Conservation (phyloP, 2,329 filamentous ascomycete species). For the Plectosphaerella plurivora region DNA sequence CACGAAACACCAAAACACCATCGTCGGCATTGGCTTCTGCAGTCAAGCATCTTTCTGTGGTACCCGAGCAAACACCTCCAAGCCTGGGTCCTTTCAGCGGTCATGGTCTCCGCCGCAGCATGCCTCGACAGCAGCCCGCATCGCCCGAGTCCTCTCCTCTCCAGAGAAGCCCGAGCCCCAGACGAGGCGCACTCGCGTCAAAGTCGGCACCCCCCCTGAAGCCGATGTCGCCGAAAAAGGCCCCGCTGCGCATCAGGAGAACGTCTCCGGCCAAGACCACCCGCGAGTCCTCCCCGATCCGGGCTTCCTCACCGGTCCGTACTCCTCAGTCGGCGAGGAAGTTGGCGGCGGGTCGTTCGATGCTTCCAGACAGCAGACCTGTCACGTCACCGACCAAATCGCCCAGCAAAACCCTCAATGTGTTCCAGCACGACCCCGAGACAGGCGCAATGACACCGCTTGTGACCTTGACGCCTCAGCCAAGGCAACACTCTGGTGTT, state of each 20-base stretch:
- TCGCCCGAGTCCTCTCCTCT: slow-evolving; percentile 26
- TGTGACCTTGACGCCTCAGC: slow-evolving; percentile 58
- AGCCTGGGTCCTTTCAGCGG: slow-evolving; percentile 49
- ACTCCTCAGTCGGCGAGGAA: slow-evolving; percentile 10
- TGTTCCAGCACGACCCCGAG: slow-evolving; percentile 50
- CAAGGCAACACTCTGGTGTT: slow-evolving; percentile 59
- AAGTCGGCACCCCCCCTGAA: slow-evolving; percentile 10
- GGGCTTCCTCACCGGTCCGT: slow-evolving; percentile 17
- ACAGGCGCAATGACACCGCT: slow-evolving; percentile 58
- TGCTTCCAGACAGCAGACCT: slow-evolving; percentile 15
- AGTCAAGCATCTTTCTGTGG: slow-evolving; percentile 7
- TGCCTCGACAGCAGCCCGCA: slow-evolving; percentile 32
- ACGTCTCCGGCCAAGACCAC: slow-evolving; percentile 6
- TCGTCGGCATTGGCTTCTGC: slow-evolving; percentile 23
- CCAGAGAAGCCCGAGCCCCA: background rate
- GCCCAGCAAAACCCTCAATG: slow-evolving; percentile 3
- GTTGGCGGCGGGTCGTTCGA: slow-evolving; percentile 9
- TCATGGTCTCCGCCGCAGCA: slow-evolving; percentile 44
- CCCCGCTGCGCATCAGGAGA: slow-evolving; percentile 18
- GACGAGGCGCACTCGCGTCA: slow-evolving; percentile 5
- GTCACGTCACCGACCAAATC: slow-evolving; percentile 24
- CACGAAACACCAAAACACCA: slow-evolving; percentile 30
- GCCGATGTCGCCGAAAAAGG: slow-evolving; percentile 1
- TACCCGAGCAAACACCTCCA: slow-evolving; percentile 39
- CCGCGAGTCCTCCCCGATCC: slow-evolving; percentile 1